These are phyloP conservation scores for Podaxis sp. DNA, from an alignment of 768 basidiomycete species.

Conservation along the genomic window DNA sequence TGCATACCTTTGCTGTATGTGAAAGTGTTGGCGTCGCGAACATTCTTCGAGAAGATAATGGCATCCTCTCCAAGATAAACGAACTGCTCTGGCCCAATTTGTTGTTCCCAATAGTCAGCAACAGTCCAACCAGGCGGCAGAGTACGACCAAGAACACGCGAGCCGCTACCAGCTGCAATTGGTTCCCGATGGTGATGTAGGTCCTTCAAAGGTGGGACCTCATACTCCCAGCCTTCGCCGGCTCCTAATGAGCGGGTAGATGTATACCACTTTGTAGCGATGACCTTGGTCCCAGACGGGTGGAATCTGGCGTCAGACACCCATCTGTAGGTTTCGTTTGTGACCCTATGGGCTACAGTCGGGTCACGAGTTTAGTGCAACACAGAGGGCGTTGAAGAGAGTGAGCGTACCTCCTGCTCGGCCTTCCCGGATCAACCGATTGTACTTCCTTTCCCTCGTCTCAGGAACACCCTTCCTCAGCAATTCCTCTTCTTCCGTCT, in stretches of 20 bases:
- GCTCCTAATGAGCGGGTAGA: constrained; percentile 63
- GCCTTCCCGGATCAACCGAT: constrained; percentile 58
- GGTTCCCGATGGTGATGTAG: constrained; percentile 22
- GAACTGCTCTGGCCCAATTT: constrained; percentile 73
- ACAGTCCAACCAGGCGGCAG: constrained; percentile 63
- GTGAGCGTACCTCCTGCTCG: constrained; percentile 42
- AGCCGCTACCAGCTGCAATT: constrained; percentile 47
- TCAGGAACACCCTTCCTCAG: constrained; percentile 53
- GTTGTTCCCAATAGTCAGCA: constrained; percentile 62
- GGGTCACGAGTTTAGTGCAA: neutral
- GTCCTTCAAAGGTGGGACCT: constrained; percentile 44
- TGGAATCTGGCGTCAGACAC: constrained; percentile 72
- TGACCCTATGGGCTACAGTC: constrained; percentile 45
- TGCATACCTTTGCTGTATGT: constrained; percentile 63
- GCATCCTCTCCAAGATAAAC: constrained; percentile 60
- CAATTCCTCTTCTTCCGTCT: constrained; percentile 44
- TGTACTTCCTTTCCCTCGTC: constrained; percentile 42
- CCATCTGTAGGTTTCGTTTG: constrained; percentile 76
- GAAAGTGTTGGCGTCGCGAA: constrained; percentile 49
- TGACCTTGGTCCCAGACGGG: constrained; percentile 56
- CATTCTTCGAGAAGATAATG: constrained; percentile 68
- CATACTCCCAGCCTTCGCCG: constrained; percentile 73
- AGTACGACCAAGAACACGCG: constrained; percentile 51
- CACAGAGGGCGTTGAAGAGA: neutral
- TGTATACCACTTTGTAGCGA: constrained; percentile 83